Base-by-base conservation (phyloP, 2,329 filamentous ascomycete genomes). In the Trichoderma sp. region DNA sequence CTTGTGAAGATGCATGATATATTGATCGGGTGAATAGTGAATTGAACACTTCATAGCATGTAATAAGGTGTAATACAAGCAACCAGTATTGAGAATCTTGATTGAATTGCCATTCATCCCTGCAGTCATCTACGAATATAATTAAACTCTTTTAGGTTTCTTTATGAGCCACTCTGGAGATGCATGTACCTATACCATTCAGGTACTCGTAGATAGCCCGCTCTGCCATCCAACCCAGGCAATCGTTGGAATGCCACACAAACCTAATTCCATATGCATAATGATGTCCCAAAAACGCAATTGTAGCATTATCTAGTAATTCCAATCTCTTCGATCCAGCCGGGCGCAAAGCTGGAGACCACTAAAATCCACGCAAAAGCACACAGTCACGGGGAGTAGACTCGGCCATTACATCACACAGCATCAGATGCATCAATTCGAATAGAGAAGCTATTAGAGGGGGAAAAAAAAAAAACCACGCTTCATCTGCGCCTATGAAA, bases 321-420 rank as follows among this genome's bases (percentile, higher is more conserved):
- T 13, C 10, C 45, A 35, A 4, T 17, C 10, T 5, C n/a, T 60
- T 19, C 5, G 5, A 34, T 48, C 4, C 19, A 27, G 32, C 45
- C 27, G 15, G 59, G 59, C 59, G 59, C 59, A 52, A 35, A 63
- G 59, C 59, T 52, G 59, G 52, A 35, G 32, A 29, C 27, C 59
- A 63, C 59, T 63, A 63, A 25, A 22, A 27, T 27, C 12, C 29
- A 52, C 6, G 29, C 22, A 29, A 15, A 15, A 53, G 29, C 59
- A 53, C 22, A 15, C 22, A 53, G 22, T 22, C 35, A n/a, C 35
- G 22, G 25, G 42, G 56, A 35, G 27, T 59, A 59, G 25, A 7
- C 56, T 52, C 59, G n/a, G 13, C 52, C 3, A 65, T 65, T 65
- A 65, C 63, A 65, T 65, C 63, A 65, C 50, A 25, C 35, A 56